Conservation (phyloP, 805 yeast species). For the Yarrowia sp. region DNA sequence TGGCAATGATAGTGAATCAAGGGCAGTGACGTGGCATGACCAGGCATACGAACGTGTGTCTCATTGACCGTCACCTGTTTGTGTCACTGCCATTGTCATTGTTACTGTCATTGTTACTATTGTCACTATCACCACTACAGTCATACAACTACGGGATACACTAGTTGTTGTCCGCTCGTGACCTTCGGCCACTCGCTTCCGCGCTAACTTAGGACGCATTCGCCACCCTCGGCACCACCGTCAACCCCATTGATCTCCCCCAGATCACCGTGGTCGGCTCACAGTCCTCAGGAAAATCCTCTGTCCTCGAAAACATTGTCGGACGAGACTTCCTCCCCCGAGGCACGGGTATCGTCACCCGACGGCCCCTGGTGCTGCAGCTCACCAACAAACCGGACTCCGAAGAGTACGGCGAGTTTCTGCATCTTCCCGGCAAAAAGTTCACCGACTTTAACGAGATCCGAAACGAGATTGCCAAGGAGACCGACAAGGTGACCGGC, state of each 20-base stretch:
- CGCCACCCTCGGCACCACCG: conserved; percentile 86
- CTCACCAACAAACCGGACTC: conserved; percentile 53
- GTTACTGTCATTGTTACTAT: too few relatives aligned
- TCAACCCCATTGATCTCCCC: conserved; percentile 82
- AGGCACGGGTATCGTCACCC: conserved; percentile 87
- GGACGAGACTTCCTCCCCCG: conserved; percentile 90
- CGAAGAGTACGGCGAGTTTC: conserved; percentile 93
- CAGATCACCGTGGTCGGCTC: conserved; percentile 91
- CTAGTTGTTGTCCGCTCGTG: too few relatives aligned
- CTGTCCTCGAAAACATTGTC: conserved; percentile 85
- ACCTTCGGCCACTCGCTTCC: too few relatives aligned
- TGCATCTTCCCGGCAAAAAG: conserved; percentile 86
- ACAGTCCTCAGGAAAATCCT: conserved; percentile 85
- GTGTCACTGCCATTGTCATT: too few relatives aligned
- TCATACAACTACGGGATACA: too few relatives aligned
- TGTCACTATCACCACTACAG: too few relatives aligned
- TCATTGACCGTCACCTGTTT: too few relatives aligned
- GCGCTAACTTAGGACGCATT: conserved; percentile 60
- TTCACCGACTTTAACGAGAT: conserved; percentile 86
- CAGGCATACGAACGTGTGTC: too few relatives aligned
- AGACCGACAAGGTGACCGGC: conserved; percentile 79
- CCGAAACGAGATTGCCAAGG: conserved; percentile 83
- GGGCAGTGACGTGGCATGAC: too few relatives aligned
- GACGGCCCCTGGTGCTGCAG: conserved; percentile 81
- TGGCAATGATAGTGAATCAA: too few relatives aligned